Evolutionary conservation across 2,329 filamentous ascomycete genomes (phyloP), one percentile per base, ranked within the genome.

Genomic region (Trichoderma breve): DNA sequence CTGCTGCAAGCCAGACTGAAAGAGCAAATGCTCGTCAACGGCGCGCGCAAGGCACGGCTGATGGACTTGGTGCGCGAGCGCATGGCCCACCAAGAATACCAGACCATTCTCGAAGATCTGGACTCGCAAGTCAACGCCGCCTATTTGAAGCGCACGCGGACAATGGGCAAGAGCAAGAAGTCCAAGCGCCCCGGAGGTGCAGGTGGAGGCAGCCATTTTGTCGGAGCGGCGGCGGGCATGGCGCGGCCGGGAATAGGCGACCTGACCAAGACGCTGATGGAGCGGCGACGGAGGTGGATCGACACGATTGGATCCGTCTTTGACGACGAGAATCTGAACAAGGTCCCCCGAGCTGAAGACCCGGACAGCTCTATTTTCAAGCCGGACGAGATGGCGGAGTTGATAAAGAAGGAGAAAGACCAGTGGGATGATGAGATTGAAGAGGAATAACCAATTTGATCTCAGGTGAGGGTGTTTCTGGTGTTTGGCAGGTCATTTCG

Each of bases 61-160:
- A 90, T 93, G 1, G 95, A 98, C 47, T 87, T 98, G 32, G 93
- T 96, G 8, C 92, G 94, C 76, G 95, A 97, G 80, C 91, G 94
- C 75, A 95, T 99, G 89, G 96, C 96, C 0, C 91, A 96, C 83
- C 96, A 99, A 79, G 96, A 99, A 80, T 99, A 97, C 84, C 92
- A 92, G 80, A 98, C 94, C 71, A 99, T 99, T 76, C 91, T 97
- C 65, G 96, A 99, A 80, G 96, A 99, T 80, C 90, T 99, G 26
- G 96, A 99, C 84, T 90, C 91, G 55, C 96, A 98, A 80, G 94
- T 98, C 55, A 95, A 98, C 79, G 92, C 93, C 66, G 95, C 96
- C 4, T 99, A 98, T 79, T 90, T 97, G 58, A 99, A 99, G 84
- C 92, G 96, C 28, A 98, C 95, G 32, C 91, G 96, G 61, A 97